Evolutionary conservation across 352 stramenopile genomes (phyloP), one percentile per base, ranked within the genome.

Genomic region (Phytopythium cucurbitacearum): DNA sequence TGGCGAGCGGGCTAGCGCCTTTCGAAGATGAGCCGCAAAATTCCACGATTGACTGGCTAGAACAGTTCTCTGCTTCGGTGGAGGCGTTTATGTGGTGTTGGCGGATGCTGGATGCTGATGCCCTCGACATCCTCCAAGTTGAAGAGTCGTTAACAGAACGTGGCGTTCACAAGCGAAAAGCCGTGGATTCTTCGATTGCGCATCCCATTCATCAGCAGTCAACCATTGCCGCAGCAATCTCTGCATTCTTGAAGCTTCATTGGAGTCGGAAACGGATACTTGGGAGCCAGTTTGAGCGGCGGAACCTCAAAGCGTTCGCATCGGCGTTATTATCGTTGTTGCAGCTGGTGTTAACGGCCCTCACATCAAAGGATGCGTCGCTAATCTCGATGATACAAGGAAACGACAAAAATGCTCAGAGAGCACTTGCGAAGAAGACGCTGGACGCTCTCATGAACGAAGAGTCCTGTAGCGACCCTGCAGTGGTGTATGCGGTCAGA

Each of bases 81-180:
- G 78, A 89, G 16, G 76, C 62, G 40, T 89, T 71, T 38, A 51
- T 60, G 16, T 91, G 81, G 81, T 84, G 62, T 49, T 58, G 63
- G 11, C 58, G 71, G 15, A 51, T 88, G 2, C 57, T 91, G 11
- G 76, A 65, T 15, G 62, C 69, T 6, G 60, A 73, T 3, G 52
- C 65, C 8, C 47, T 48, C 12, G 33, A 7, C 10, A 51, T 77
- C 33, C 51, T 81, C 43, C 45, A 7, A n/a, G 7, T 9, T 39
- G 45, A 40, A 38, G 32, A 40, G n/a, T n/a, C 7, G 2, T 34
- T 42, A 12, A 16, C 5, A 16, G 12, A 48, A 21, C 11, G 7
- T 3, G n/a, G 48, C 40, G 5, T 28, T 28, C 36, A 32, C 12
- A 56, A 56, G 50, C 50, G 50, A 45, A 40, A 40, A 11, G 5